Base-by-base conservation (phyloP, 192 early-diverging fungal species). In the Umbelopsis ramanniana region DNA sequence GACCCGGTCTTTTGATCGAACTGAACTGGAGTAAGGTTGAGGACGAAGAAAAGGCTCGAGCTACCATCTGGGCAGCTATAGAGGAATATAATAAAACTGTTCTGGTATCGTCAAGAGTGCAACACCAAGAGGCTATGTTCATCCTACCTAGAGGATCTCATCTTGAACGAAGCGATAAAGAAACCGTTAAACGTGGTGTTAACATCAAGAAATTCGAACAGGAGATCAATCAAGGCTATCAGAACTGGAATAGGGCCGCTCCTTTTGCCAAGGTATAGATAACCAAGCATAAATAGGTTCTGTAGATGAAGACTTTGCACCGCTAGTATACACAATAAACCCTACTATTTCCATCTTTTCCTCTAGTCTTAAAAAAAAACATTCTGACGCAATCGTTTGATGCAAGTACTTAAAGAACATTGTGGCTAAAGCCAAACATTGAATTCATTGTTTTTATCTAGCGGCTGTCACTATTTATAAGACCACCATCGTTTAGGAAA, bases 71-170 rank as follows among this genome's bases (percentile, higher is more conserved):
- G 53, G 6, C 21, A 10, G 8, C n/a, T 7, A 26, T 55, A 5
- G 53, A 55, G 8, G 24, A 4, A 24, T 24, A 24, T 0, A 55
- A 55, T 26, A 24, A 55, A 0, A 55, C 21, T 21, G 53, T 55
- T 24, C 21, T 55, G 53, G 53, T 24, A 2, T 55, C 22, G 53
- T 55, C 53, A 24, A 55, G 53, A 26, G 53, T 55, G 2, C 53
- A 55, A 24, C 10, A 55, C 24, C 21, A 24, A 55, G 53, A 55
- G 24, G 53, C 53, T 55, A 55, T 55, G 22, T n/a, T 24, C 53
- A 55, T 55, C 24, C 21, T 55, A 12, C 53, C 53, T 29, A n/a
- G 53, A 2, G 53, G 53, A 7, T n/a, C 53, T 24, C 12, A 55
- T 24, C 53, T 55, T 11, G 22, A 21, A 5, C 53, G 53, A 0